Evolutionary conservation across 2,329 filamentous ascomycete genomes (phyloP).

Genomic region (Penicillium sp.): DNA sequence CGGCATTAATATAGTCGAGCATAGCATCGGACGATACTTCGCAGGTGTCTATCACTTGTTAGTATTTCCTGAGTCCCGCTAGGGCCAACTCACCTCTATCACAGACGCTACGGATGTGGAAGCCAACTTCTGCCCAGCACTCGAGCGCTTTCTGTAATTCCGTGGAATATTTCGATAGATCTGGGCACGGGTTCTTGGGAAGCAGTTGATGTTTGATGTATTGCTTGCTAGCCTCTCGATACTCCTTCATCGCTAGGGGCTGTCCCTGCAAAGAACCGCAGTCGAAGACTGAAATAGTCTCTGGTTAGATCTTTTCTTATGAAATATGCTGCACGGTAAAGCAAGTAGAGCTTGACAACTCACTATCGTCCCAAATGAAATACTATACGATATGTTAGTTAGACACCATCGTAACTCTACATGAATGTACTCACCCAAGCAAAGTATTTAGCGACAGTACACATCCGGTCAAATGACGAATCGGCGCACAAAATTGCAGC

Average conservation of each 20-base stretch:
- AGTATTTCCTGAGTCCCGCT: background rate
- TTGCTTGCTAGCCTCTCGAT: background rate
- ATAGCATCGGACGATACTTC: background rate
- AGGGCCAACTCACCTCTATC: background rate
- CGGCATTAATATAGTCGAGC: background rate
- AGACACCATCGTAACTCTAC: background rate
- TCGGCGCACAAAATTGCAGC: conserved; percentile 16
- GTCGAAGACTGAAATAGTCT: conserved; percentile 19
- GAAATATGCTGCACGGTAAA: background rate
- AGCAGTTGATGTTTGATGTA: conserved; percentile 14
- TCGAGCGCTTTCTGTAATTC: conserved; percentile 13
- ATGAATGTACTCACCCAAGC: conserved; percentile 13
- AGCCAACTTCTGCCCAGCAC: conserved; percentile 19
- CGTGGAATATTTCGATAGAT: conserved; percentile 1
- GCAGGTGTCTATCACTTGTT: background rate
- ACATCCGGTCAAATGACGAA: conserved; percentile 15
- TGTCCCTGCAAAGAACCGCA: conserved; percentile 11
- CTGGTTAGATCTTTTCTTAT: background rate
- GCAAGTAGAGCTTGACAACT: too few relatives aligned
- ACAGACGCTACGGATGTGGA: conserved; percentile 13
- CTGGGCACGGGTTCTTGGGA: background rate
- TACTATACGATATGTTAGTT: background rate
- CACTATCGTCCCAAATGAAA: conserved; percentile 21
- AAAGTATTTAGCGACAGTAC: conserved; percentile 14
- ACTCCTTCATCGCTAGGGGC: background rate